Evolutionary conservation across 805 yeast species (phyloP), one percentile per base, ranked within the genome.

Genomic region (Schwanniomyces polymorphus): DNA sequence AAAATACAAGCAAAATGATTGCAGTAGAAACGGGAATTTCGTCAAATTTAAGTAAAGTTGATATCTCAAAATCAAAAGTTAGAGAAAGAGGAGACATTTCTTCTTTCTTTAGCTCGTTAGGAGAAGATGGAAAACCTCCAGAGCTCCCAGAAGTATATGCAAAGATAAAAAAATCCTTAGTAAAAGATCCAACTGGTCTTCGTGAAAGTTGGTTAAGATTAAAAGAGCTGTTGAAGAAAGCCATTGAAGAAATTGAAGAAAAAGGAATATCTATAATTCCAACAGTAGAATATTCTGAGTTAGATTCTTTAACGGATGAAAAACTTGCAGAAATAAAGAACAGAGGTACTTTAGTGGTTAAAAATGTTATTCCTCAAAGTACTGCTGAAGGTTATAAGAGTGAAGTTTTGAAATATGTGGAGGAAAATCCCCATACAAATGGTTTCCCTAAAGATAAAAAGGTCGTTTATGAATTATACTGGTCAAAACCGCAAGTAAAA

Each of bases 401-500:
- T 7, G 56, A 56, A 38, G 51, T 58, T 38, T 55, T 50, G 5
- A 57, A 55, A 10, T 70, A 64, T 46, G 51, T 65, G 21, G 40
- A 48, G 12, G 54, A 49, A 11, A 61, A 70, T 48, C 67, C 67
- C 2, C 59, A 57, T 38, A 59, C 60, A 1, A 62, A 56, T 7
- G 70, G 68, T 1, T 50, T 50, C 26, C 65, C 70, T 7, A 45
- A 38, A 21, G 58, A 34, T 55, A 63, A 27, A 45, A 57, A 37
- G 53, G 61, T 43, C 55, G 64, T 52, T 52, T 68, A 68, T 47
- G 57, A 58, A 44, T 56, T 70, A 12, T 70, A 67, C 49, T 74
- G 78, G 77, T 59, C 74, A 2, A 59, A 62, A 43, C 52, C 73
- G 2, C 76, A 74, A 52, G 58, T 66, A 1, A 57, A 53, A 40